These are phyloP conservation scores for Apiotrichum laibachii DNA, from an alignment of 1,284 basidiomycete genomes.

Conservation along the genomic window DNA sequence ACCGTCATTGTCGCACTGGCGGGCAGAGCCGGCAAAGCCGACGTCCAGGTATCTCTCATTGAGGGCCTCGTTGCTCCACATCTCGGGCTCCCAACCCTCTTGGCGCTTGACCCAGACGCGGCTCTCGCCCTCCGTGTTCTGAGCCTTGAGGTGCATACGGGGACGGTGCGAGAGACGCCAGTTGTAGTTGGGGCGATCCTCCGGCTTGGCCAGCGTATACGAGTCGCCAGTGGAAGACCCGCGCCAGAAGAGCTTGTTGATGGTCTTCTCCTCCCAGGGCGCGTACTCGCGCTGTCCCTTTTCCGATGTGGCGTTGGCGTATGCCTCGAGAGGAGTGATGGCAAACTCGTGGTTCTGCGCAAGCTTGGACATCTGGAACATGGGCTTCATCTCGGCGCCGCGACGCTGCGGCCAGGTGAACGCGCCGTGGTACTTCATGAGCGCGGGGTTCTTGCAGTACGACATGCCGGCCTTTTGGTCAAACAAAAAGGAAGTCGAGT, in stretches of 20 bases:
- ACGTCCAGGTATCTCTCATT: constrained; percentile 51
- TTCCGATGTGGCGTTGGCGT: constrained; percentile 35
- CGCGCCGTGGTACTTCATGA: constrained; percentile 40
- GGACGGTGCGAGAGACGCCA: constrained; percentile 50
- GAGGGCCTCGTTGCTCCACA: constrained; percentile 33
- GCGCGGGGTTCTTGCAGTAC: constrained; percentile 41
- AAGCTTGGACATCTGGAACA: constrained; percentile 49
- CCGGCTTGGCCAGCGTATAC: constrained; percentile 26
- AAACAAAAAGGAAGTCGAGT: constrained; percentile 37
- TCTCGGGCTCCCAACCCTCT: constrained; percentile 34
- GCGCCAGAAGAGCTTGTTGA: constrained; percentile 52
- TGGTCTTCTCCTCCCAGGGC: constrained; percentile 45
- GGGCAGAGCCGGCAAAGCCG: constrained; percentile 41
- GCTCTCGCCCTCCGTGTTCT: constrained; percentile 31
- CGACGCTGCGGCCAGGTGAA: constrained; percentile 41
- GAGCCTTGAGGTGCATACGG: constrained; percentile 43
- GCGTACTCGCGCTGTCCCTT: background rate
- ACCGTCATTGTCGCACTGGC: constrained; percentile 48
- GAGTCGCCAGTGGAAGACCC: constrained; percentile 51
- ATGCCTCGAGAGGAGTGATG: constrained; percentile 47
- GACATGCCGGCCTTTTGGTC: constrained; percentile 32
- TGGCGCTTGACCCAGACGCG: constrained; percentile 46
- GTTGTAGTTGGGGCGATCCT: constrained; percentile 26
- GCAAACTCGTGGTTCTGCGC: constrained; percentile 43
- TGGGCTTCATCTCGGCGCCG: constrained; percentile 39